Evolutionary conservation across 208 protist species (phyloP).

Genomic region (Sergeia podlipaevii): DNA sequence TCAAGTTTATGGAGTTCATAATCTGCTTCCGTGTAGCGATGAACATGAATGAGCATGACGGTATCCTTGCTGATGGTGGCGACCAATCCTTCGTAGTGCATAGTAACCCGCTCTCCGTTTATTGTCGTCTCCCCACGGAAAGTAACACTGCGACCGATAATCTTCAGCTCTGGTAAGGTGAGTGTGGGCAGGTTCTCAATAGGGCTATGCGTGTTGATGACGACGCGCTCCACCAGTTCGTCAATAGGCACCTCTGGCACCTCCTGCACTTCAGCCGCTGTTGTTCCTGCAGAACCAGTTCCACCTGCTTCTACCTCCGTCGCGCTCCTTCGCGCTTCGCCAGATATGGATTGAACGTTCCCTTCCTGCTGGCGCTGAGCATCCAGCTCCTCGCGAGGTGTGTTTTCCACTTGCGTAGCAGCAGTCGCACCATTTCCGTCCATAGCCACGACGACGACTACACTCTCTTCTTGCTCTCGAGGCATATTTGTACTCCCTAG

Average conservation of each 20-base stretch:
- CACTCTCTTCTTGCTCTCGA: neutral
- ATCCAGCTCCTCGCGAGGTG: neutral
- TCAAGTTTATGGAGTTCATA: constrained; percentile 34
- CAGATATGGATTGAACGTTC: no score
- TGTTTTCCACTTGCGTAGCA: neutral
- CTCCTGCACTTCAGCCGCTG: neutral
- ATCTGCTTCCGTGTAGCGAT: constrained; percentile 67
- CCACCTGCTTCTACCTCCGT: no score
- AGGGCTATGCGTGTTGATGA: constrained; percentile 48
- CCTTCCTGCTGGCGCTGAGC: constrained; percentile 6
- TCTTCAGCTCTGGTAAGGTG: constrained; percentile 58
- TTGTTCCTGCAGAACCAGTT: neutral
- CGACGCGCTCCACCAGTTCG: constrained; percentile 18
- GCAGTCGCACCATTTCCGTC: neutral
- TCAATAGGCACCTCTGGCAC: constrained; percentile 22
- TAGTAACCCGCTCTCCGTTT: constrained; percentile 27
- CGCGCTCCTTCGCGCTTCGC: no score
- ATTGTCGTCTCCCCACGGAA: constrained; percentile 60
- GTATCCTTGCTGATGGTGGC: constrained; percentile 71
- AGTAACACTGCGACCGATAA: constrained; percentile 76
- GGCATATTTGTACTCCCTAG: neutral
- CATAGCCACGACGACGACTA: neutral
- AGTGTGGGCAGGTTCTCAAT: constrained; percentile 61
- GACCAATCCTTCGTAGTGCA: constrained; percentile 75
- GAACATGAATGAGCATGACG: constrained; percentile 69